Evolutionary conservation across 2,329 filamentous ascomycete genomes (phyloP).

Genomic region (Helotiales sp.): DNA sequence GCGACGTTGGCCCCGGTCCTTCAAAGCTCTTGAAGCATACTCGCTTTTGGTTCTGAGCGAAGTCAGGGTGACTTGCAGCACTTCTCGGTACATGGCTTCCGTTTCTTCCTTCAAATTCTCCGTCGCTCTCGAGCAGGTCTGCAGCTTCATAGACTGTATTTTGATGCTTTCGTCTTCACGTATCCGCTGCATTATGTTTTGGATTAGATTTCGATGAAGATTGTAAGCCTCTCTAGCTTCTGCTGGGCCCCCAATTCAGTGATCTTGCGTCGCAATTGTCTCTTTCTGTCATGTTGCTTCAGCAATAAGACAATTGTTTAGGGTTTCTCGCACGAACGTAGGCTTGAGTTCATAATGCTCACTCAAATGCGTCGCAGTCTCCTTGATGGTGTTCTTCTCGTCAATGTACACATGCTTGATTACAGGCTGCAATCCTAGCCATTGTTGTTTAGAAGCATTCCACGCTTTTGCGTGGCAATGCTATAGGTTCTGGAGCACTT

Average conservation of each 20-base stretch:
- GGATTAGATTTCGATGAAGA: conserved; percentile 4
- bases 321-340: neutral
- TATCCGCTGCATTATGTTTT: neutral
- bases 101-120: neutral
- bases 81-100: neutral
- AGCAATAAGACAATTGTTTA: neutral
- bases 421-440: neutral
- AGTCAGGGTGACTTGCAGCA: conserved; percentile 4
- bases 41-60: neutral
- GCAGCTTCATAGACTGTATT: neutral
- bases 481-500: no score
- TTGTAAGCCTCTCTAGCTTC: conserved; percentile 1
- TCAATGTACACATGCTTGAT: conserved; percentile 1
- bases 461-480: neutral
- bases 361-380: neutral
- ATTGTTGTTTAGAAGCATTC: neutral
- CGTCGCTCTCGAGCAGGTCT: neutral
- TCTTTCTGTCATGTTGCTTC: neutral
- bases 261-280: conserved; percentile 3
- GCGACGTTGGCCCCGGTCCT: neutral
- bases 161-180: neutral
- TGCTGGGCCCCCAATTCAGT: neutral
- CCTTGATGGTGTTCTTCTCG: neutral
- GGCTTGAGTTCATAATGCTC: neutral
- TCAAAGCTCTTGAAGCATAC: neutral